Conservation (phyloP, 495 filamentous ascomycete genomes). For the Rhypophila decipiens region DNA sequence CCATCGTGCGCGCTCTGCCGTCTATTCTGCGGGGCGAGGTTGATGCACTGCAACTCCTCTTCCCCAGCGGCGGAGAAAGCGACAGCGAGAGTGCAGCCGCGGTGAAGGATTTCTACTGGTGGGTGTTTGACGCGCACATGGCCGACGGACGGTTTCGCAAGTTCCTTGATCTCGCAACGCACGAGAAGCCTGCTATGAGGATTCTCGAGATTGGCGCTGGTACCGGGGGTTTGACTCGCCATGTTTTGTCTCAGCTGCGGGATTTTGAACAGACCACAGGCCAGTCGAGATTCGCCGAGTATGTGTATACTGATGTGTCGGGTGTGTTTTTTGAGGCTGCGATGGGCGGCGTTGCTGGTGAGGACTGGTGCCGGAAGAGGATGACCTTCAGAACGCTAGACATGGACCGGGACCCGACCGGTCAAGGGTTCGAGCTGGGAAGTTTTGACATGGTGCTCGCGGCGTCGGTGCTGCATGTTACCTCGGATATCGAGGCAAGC, state of each 20-base stretch:
- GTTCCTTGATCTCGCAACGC: not conserved
- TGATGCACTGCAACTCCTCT: not conserved
- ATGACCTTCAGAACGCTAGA: not conserved
- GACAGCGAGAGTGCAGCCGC: too few relatives aligned
- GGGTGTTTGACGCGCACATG: not conserved
- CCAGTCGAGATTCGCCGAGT: not conserved
- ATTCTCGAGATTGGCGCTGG: not conserved
- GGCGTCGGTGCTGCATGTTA: constrained; percentile 44
- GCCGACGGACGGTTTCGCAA: not conserved
- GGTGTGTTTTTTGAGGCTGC: not conserved
- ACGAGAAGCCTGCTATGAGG: not conserved
- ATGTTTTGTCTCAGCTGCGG: not conserved
- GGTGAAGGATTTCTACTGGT: not conserved
- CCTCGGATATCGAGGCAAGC: constrained; percentile 25
- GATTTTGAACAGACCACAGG: not conserved
- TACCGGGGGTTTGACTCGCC: not conserved
- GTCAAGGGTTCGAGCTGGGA: not conserved
- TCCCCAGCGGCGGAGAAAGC: not conserved
- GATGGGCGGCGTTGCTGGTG: not conserved
- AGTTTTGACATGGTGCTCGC: constrained; percentile 39
- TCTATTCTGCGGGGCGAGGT: not conserved
- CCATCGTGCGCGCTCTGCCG: not conserved
- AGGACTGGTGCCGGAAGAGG: too few relatives aligned
- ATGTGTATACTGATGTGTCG: not conserved
- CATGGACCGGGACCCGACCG: not conserved